phyloP scores from a whole-genome alignment of 2,329 filamentous ascomycete genomes.

The Epichloe typhina region DNA sequence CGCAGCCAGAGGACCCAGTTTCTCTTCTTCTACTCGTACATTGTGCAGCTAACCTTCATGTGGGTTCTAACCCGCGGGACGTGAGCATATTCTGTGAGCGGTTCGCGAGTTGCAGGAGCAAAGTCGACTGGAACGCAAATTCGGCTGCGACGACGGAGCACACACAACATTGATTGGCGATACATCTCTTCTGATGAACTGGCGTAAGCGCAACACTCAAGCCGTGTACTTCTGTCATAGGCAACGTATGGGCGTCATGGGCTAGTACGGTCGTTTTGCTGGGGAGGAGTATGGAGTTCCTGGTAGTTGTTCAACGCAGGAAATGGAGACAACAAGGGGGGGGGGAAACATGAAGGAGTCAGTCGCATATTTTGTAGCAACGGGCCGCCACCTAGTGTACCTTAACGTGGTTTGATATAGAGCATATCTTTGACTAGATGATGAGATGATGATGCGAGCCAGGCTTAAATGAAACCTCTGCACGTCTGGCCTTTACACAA shows the following conservation, averaged over 20 bases:
- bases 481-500: not conserved
- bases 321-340: not conserved
- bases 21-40: slow-evolving; percentile 85
- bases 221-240: not conserved
- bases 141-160: not conserved
- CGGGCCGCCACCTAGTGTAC: not conserved
- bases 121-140: not conserved
- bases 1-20: slow-evolving; percentile 83
- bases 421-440: not conserved
- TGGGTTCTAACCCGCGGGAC: slow-evolving; percentile 47
- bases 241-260: not conserved
- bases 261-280: not conserved
- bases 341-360: not conserved
- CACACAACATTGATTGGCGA: not conserved
- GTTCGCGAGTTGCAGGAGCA: not conserved
- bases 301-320: not conserved
- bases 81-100: slow-evolving; percentile 11
- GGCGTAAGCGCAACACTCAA: too few species aligned
- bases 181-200: too few species aligned
- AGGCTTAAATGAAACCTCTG: not conserved
- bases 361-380: not conserved
- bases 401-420: not conserved
- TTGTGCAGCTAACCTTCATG: slow-evolving; percentile 92
- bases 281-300: not conserved
- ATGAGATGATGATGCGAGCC: not conserved